Percentiles rank a stretch among this genome's conserved stretches.
phyloP scores from a whole-genome alignment of 805 yeast species.

The baker's yeast (Saccharomyces cerevisiae) region DNA sequence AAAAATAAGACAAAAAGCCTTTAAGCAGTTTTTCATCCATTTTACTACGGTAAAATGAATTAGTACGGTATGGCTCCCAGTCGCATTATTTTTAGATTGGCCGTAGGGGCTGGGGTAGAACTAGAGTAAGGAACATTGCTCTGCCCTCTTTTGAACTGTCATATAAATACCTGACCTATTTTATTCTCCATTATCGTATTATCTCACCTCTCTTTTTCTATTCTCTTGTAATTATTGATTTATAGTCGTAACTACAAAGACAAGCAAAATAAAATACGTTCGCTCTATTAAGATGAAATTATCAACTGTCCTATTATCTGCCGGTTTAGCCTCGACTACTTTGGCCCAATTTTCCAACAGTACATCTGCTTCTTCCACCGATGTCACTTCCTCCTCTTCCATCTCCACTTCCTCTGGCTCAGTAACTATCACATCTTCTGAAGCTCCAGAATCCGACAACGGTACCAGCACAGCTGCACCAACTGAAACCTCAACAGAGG shows the following conservation, averaged over 20 bases:
- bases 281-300: conserved; percentile 3
- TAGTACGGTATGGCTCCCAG: not conserved
- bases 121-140: not conserved
- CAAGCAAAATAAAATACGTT: not conserved
- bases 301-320: conserved; percentile 2
- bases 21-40: not conserved
- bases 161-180: not conserved
- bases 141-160: not conserved
- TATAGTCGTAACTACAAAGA: not conserved
- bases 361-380: conserved; percentile 1
- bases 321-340: conserved; percentile 5
- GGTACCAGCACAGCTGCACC: not conserved
- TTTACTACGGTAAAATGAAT: not conserved
- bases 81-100: not conserved
- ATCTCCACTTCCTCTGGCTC: not conserved
- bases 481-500: not conserved
- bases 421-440: not conserved
- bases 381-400: not conserved
- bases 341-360: conserved; percentile 1
- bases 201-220: not conserved
- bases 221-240: not conserved
- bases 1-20: not conserved
- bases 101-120: not conserved
- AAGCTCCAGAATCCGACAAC: not conserved
- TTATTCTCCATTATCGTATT: not conserved